A percentile compares a stretch with the other conserved stretches of the same genome.
These are phyloP conservation scores for Paramecium sexaurelia DNA, from an alignment of 73 alveolate species.

Conservation along the genomic window DNA sequence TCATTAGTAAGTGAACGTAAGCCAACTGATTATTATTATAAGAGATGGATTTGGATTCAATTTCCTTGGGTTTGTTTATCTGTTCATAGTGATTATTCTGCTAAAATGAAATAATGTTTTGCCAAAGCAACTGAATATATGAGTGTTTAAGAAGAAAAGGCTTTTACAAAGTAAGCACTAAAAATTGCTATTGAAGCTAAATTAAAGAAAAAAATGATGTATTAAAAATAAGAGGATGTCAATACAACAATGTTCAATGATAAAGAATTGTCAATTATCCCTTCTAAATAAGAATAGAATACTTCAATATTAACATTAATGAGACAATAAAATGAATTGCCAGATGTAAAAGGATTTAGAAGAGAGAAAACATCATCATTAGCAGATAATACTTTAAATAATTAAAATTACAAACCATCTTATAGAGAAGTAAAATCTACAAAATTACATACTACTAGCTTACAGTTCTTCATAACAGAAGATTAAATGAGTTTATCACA, in stretches of 20 bases:
- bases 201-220: constrained; percentile 72
- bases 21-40: constrained; percentile 75
- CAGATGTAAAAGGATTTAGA: constrained; percentile 1
- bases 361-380: constrained; percentile 34
- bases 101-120: constrained; percentile 72
- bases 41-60: constrained; percentile 84
- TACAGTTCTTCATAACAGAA: constrained; percentile 62
- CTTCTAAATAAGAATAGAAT: constrained; percentile 48
- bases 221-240: neutral
- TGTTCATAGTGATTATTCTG: constrained; percentile 73
- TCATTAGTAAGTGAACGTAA: constrained; percentile 52
- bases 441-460: constrained; percentile 22
- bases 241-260: neutral
- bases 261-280: constrained; percentile 37
- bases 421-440: neutral
- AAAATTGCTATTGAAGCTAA: constrained; percentile 78
- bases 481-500: constrained; percentile 36
- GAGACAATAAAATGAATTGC: constrained; percentile 20
- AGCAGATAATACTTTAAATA: neutral
- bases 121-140: constrained; percentile 72
- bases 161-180: constrained; percentile 73
- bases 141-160: constrained; percentile 77
- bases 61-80: constrained; percentile 79
- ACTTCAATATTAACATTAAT: constrained; percentile 27
- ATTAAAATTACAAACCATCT: neutral